Base-by-base conservation (phyloP, 2,329 filamentous ascomycete species). In the Ascochyta lentis region DNA sequence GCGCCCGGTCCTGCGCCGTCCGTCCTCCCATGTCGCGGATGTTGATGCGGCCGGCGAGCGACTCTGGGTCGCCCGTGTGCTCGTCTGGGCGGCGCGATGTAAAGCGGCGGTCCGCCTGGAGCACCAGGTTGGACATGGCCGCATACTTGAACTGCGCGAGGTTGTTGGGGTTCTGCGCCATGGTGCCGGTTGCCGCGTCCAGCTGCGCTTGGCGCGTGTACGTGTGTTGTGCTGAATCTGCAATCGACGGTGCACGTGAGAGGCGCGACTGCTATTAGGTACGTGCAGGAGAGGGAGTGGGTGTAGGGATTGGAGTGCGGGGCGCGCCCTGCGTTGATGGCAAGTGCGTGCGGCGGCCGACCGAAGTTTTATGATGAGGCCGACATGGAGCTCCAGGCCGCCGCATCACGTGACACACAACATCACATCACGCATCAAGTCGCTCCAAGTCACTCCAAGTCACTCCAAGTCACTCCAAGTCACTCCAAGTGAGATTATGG, bases 41-140 rank as follows among this genome's bases (percentile, higher is more conserved):
- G 66, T 90, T 94, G 76, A 99, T 88, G 67, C 93, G 89, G 50
- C 95, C 95, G 54, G 95, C 96, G 56, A 99, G 86, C 54, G 96
- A 99, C 80, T 99, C 95, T 47, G 95, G 96, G 76, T 99, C 95
- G 69, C 95, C 95, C 47, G 94, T 98, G 62, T 92, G 89, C 81
- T 99, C 96, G 79, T 99, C 94, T 68, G 89, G 92, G 70, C 92
- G 88, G 76, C 95, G 88, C 63, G 92, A 92, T 69, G 96, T 89
- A 76, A 99, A 98, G 70, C 95, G 89, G 80, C 93, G 89, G 83
- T 99, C 95, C 81, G 92, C 93, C 90, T 99, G 95, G 86, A 99
- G 91, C 76, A 99, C 95, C 92, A 99, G 89, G 87, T 99, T 99
- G 81, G 95, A 99, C 95, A 99, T 98, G 78, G 91, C 92, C 87